Base-by-base conservation (phyloP, 164 flowering plant species). In the Aristolochia californica region DNA sequence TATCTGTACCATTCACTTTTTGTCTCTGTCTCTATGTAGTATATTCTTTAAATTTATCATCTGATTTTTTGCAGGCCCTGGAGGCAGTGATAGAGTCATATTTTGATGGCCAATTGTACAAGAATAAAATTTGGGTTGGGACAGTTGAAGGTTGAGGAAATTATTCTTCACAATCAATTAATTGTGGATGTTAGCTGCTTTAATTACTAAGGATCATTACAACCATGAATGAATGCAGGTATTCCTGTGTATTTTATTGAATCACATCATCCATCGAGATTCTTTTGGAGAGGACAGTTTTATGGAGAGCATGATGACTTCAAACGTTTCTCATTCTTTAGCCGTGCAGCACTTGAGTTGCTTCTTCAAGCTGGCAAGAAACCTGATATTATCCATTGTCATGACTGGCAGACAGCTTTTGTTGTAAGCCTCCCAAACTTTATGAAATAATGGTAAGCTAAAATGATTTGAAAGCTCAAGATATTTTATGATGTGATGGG, bases 381-480 rank as follows among this genome's bases (percentile, higher is more conserved):
- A 67, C 98, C 98, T 45, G 97, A 93, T 70, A 93, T 93, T 61
- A 83, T 93, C 43, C 98, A 93, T 61, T 93, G 98, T 72, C 98
- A 93, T 78, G 98, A 93, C 66, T 93, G 98, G 98, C 97, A 88
- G 72, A 93, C 98, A 51, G 83, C 98, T 68, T 93, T 93, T 69
- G 84, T 93, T 60, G 98, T 89, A 83, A 16, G 88, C 53, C 24
- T 56, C 20, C 27, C 34, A 8, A 12, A 59, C 10, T 24, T 21
- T 25, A 20, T 54, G 15, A 50, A 22, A 50, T 1, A 2, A 22
- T 20, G 5, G 17, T 22, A n/a, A 50, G 2, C 26, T 22, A 34
- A 34, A 14, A 23, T 22, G 22, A 22, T 20, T 49, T 20, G 24
- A 9, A 20, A n/a, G 21, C 12, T 17, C 54, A 50, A 11, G 22